A percentile compares a stretch with the other conserved stretches of the same genome.
Conservation (phyloP, 1,284 basidiomycete genomes). For the Rhodotorula mucilaginosa region DNA sequence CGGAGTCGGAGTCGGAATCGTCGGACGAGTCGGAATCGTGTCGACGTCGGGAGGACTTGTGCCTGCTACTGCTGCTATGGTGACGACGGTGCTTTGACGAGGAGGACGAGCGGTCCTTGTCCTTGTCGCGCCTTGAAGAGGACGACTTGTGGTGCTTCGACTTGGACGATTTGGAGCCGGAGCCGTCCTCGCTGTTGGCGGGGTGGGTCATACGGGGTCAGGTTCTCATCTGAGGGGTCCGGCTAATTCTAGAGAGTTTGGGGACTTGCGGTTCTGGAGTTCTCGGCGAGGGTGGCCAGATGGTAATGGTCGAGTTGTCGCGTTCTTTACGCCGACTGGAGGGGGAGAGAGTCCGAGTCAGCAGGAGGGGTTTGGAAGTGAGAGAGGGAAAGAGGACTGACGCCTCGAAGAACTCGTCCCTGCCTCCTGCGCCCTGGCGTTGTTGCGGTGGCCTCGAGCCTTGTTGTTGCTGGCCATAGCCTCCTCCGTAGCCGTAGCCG, state of each 20-base stretch:
- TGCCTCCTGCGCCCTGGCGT: slow-evolving; percentile 5
- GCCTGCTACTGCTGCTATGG: background rate
- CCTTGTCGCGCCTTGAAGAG: slow-evolving; percentile 14
- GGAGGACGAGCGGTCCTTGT: slow-evolving; percentile 23
- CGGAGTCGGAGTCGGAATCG: slow-evolving; percentile 56
- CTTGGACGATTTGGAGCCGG: slow-evolving; percentile 2
- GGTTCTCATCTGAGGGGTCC: too few relatives aligned
- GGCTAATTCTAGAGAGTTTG: too few relatives aligned
- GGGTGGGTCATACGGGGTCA: background rate
- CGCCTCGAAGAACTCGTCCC: slow-evolving; percentile 42
- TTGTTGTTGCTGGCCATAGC: background rate
- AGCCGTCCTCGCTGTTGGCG: slow-evolving; percentile 29
- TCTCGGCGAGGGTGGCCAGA: slow-evolving; percentile 80
- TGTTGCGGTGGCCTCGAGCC: background rate
- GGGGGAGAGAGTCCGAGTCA: background rate
- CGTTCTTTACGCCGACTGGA: slow-evolving; percentile 71
- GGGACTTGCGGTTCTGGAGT: slow-evolving; percentile 55
- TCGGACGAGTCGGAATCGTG: slow-evolving; percentile 45
- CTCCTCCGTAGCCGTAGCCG: slow-evolving; percentile 7
- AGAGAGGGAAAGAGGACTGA: slow-evolving; percentile 10
- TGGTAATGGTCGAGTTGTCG: slow-evolving; percentile 61
- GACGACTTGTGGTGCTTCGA: slow-evolving; percentile 33
- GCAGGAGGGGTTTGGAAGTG: rapidly evolving
- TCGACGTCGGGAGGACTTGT: slow-evolving; percentile 47
- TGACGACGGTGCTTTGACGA: slow-evolving; percentile 14